phyloP scores from a whole-genome alignment of 441 rosid species.

The Corymbia calophylla region DNA sequence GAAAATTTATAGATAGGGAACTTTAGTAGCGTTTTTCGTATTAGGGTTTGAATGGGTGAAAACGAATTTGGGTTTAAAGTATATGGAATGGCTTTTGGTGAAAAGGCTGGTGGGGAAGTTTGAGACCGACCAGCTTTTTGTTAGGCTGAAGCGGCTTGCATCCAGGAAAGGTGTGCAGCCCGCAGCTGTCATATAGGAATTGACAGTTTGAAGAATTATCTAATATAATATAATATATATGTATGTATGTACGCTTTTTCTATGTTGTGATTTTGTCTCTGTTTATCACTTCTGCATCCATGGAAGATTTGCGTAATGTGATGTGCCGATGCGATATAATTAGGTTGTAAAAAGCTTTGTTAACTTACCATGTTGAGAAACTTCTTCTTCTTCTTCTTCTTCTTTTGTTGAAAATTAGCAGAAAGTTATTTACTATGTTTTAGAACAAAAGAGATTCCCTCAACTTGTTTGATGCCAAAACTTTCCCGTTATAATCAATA shows the following conservation, averaged over 20 bases:
- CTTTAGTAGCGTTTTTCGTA: neutral
- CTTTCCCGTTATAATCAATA: too few relatives aligned
- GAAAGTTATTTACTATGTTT: neutral
- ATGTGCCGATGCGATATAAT: neutral
- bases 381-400: too few relatives aligned
- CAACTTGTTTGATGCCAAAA: neutral
- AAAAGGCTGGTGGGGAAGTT: neutral
- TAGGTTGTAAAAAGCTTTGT: neutral
- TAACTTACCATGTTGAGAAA: neutral
- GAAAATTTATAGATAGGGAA: conserved; percentile 1
- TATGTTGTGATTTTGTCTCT: neutral
- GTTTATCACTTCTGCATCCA: neutral
- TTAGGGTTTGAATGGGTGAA: neutral
- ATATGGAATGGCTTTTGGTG: neutral
- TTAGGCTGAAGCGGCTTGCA: conserved; percentile 67
- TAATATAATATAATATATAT: neutral
- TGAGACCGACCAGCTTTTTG: neutral
- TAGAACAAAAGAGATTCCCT: neutral
- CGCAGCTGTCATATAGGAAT: conserved; percentile 45
- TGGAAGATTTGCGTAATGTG: neutral
- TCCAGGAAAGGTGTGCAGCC: conserved; percentile 37
- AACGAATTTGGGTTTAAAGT: neutral
- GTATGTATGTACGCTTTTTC: neutral
- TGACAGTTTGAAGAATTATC: conserved; percentile 1
- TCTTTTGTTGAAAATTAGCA: neutral